Conservation (phyloP, 1,139 yeast genomes). For the Kodamaea fungicola region DNA sequence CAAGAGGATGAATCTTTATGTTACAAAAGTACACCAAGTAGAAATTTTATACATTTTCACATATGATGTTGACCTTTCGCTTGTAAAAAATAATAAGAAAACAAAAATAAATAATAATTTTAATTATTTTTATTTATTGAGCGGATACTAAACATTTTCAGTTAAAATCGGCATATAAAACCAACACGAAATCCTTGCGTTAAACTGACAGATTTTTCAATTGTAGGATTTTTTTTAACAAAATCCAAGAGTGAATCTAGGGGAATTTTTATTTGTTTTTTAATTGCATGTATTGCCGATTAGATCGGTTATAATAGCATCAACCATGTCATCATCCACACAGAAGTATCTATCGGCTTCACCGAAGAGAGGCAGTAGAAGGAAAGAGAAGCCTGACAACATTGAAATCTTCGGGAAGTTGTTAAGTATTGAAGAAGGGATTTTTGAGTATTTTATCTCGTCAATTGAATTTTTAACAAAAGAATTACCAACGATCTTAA, state of each 20-base stretch:
- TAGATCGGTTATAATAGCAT: neutral
- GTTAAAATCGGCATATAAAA: too few species aligned
- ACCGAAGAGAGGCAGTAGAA: neutral
- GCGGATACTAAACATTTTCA: too few species aligned
- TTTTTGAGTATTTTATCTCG: slow-evolving; percentile 10
- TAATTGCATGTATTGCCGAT: slow-evolving; percentile 8
- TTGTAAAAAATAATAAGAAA: too few species aligned
- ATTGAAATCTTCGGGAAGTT: slow-evolving; percentile 10
- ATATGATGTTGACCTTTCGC: too few species aligned
- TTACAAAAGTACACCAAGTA: too few species aligned
- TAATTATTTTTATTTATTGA: too few species aligned
- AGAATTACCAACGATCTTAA: slow-evolving; percentile 6
- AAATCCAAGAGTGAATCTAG: neutral
- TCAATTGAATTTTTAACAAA: slow-evolving; percentile 8
- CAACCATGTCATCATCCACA: neutral
- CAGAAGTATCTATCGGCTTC: neutral
- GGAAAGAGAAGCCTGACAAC: slow-evolving; percentile 1
- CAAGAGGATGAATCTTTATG: too few species aligned
- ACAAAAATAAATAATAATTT: too few species aligned
- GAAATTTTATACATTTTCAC: too few species aligned
- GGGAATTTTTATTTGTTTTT: neutral
- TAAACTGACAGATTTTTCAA: slow-evolving; percentile 1
- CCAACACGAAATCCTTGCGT: neutral
- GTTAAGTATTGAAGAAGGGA: slow-evolving; percentile 8
- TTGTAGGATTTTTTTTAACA: neutral